Conservation (phyloP, 1,284 basidiomycete genomes). For the Violaceomyces palustris region DNA sequence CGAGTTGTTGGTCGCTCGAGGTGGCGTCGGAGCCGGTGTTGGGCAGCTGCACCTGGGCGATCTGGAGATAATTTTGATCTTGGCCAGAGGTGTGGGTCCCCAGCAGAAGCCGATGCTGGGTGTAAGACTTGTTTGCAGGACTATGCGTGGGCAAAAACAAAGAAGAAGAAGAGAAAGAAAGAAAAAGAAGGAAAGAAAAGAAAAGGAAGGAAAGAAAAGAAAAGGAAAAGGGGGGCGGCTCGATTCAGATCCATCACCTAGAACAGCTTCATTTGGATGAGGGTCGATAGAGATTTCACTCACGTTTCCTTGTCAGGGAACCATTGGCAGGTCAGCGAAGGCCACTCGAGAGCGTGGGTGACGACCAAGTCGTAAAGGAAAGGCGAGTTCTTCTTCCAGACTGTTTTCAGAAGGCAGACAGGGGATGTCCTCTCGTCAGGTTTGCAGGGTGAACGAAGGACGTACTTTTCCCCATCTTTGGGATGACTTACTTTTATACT, state of each 20-base stretch:
- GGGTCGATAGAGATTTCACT: neutral
- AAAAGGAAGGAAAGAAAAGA: no score
- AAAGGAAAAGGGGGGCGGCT: neutral
- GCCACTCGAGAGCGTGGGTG: slow-evolving; percentile 97
- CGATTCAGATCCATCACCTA: neutral
- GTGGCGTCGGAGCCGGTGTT: slow-evolving; percentile 56
- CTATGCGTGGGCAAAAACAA: slow-evolving; percentile 57
- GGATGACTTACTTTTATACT: slow-evolving; percentile 45
- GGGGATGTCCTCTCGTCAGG: neutral
- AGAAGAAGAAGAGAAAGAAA: no score
- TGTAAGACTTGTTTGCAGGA: slow-evolving; percentile 82
- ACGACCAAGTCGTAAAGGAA: slow-evolving; percentile 97
- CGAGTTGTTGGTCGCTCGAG: slow-evolving; percentile 64
- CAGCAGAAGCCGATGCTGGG: slow-evolving; percentile 84
- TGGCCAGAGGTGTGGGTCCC: slow-evolving; percentile 97
- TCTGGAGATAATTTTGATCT: slow-evolving; percentile 91
- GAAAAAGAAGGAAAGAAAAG: no score
- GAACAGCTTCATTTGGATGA: neutral
- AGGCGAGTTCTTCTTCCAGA: slow-evolving; percentile 54
- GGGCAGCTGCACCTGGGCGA: slow-evolving; percentile 83
- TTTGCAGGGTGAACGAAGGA: neutral
- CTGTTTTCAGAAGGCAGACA: slow-evolving; percentile 1
- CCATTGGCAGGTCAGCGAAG: slow-evolving; percentile 96
- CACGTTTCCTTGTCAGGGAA: slow-evolving; percentile 81
- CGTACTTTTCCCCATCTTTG: slow-evolving; percentile 42